These are phyloP conservation scores for Trichophyton equinum DNA, from an alignment of 2,329 filamentous ascomycete genomes.

Conservation along the genomic window DNA sequence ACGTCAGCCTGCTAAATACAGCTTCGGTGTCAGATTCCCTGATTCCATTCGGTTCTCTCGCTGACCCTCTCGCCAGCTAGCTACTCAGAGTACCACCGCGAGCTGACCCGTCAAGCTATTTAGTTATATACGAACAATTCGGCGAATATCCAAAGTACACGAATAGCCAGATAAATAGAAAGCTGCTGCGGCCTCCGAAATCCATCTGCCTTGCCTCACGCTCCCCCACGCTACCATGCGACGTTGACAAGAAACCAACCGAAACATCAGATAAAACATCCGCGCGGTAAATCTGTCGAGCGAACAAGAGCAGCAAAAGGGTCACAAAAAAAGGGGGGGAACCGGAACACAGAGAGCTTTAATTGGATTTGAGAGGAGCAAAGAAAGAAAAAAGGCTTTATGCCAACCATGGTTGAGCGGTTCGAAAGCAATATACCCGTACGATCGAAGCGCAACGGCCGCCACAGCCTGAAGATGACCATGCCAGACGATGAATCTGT, in stretches of 20 bases:
- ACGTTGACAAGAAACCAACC: neutral
- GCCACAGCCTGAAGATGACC: neutral
- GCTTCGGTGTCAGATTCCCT: neutral
- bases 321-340: too few species aligned
- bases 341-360: too few species aligned
- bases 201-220: neutral
- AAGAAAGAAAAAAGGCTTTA: neutral
- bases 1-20: too few species aligned
- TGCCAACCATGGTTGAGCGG: constrained; percentile 2
- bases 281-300: too few species aligned
- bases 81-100: too few species aligned
- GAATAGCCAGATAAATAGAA: neutral
- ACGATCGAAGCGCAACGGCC: neutral
- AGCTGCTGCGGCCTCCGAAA: neutral
- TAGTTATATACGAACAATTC: neutral
- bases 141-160: neutral
- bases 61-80: too few species aligned
- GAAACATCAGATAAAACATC: neutral
- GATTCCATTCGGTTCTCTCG: neutral
- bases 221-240: neutral
- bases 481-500: constrained; percentile 15
- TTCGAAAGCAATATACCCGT: constrained; percentile 4
- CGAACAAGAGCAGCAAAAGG: too few species aligned
- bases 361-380: too few species aligned
- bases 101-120: too few species aligned